Base-by-base conservation (phyloP, 805 yeast species). In the Sugiyamaella qingdaonensis region DNA sequence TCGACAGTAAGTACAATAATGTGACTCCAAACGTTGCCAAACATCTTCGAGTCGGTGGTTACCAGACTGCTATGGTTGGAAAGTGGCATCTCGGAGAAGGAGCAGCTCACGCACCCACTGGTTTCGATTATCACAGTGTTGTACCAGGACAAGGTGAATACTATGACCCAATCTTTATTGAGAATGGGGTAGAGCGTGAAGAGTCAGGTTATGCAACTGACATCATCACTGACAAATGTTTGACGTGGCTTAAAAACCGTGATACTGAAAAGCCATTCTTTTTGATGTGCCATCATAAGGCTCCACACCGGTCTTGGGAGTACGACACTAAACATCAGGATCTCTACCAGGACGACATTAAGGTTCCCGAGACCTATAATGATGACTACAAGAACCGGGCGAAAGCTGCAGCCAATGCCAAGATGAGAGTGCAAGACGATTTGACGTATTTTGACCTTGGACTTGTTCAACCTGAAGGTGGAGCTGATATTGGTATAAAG, bases 21-120 rank as follows among this genome's bases (percentile, higher is more conserved):
- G 24, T 16, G 24, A 27, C 24, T n/a, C 52, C 24, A 13, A 37
- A 19, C 13, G 49, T 16, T 31, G 45, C 50, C 24, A 36, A 47
- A 14, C 34, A 31, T 14, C 31, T 49, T 41, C 27, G 33, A 16
- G 14, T 27, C 9, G 48, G 44, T 14, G 54, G 51, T 13, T 46
- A 51, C 35, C 42, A 32, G 35, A 51, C 54, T 19, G 49, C 37
- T 29, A 45, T 51, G 19, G 18, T 46, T 19, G 54, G 54, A 10
- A 51, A 51, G 21, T 48, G 52, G 51, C 54, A 51, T 33, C 27
- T 51, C 9, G 54, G 54, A 33, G 44, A 36, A 13, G 50, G 42
- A n/a, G 10, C 10, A 16, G 42, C 16, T 19, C 44, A 47, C 34
- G 50, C 16, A 24, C 44, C 44, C 7, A 47, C 29, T 18, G 44